Evolutionary conservation across 257 asterid genomes (phyloP), one percentile per base, ranked within the genome.

Genomic region (Ligustrum vulgare): DNA sequence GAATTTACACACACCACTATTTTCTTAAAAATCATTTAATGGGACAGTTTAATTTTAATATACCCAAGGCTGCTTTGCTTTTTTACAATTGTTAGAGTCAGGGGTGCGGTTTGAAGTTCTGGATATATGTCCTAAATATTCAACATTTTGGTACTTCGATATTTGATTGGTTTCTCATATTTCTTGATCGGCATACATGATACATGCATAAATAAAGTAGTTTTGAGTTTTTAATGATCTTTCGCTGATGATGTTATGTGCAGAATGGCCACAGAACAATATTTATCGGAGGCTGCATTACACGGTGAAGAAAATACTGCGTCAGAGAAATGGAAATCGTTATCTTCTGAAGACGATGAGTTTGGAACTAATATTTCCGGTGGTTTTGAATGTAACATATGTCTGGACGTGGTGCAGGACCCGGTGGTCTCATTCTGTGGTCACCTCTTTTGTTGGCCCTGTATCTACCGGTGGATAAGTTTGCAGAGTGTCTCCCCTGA

Each of bases 391-490:
- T 92, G 98, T 77, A 90, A 91, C 80, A 92, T 92, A 33, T 92
- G 97, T 80, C 79, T 92, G 3, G 96, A 89, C 51, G 73, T 78
- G 0, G 95, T 84, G 74, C 91, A 82, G 28, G 97, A 92, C 32
- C 97, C 97, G 0, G 97, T 92, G 9, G 89, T 92, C 72, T 90
- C 97, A 5, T 75, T 92, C 28, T 90, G 97, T 4, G 97, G 97
- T 16, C 97, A 92, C 80, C 95, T 92, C 72, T 92, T 84, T 39
- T 92, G 97, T 31, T 92, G 97, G 97, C 93, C 96, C 1, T 92
- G 97, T 65, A 89, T 92, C 31, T 92, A 92, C 88, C 82, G 83
- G 32, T 92, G 98, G 98, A 86, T 90, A 18, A 84, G 79, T 72
- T 81, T 62, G 75, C 86, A 73, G 31, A 75, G 75, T 2, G 32